phyloP scores from a whole-genome alignment of 2,329 filamentous ascomycete species.

The Pezicula neosporulosa region DNA sequence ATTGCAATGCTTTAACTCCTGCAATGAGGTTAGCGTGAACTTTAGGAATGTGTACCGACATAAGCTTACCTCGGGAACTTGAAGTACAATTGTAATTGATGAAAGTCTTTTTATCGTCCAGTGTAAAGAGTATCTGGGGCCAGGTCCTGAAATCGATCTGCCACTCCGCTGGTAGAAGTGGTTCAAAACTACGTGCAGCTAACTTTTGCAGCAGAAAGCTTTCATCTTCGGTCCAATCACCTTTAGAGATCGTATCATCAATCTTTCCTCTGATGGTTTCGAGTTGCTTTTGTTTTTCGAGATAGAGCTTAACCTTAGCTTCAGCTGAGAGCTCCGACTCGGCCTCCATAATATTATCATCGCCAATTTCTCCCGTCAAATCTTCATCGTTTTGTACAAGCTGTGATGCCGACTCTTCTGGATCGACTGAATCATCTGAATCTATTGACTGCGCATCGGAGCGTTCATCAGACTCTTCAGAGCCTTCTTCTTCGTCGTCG shows the following conservation, averaged over 20 bases:
- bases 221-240: constrained; percentile 26
- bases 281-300: constrained; percentile 24
- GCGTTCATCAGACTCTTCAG: background rate
- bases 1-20: constrained; percentile 19
- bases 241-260: constrained; percentile 17
- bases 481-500: background rate
- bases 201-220: constrained; percentile 25
- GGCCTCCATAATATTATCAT: constrained; percentile 5
- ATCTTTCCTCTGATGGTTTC: constrained; percentile 18
- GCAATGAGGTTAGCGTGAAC: background rate
- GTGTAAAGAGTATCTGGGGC: constrained; percentile 23
- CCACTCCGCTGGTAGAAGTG: constrained; percentile 23
- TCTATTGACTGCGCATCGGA: no score
- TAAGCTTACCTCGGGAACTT: constrained; percentile 18
- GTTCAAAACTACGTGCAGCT: constrained; percentile 25
- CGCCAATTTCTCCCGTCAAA: constrained; percentile 7
- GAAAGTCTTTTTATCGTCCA: constrained; percentile 17
- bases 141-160: constrained; percentile 26
- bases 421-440: background rate
- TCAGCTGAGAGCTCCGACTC: constrained; percentile 10
- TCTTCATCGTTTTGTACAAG: constrained; percentile 2
- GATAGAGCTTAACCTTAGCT: constrained; percentile 24
- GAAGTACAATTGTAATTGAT: constrained; percentile 21
- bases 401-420: constrained; percentile 20
- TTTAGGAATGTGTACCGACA: background rate